phyloP scores from a whole-genome alignment of 139 green algal species.

The Chlamydomonas sp. region DNA sequence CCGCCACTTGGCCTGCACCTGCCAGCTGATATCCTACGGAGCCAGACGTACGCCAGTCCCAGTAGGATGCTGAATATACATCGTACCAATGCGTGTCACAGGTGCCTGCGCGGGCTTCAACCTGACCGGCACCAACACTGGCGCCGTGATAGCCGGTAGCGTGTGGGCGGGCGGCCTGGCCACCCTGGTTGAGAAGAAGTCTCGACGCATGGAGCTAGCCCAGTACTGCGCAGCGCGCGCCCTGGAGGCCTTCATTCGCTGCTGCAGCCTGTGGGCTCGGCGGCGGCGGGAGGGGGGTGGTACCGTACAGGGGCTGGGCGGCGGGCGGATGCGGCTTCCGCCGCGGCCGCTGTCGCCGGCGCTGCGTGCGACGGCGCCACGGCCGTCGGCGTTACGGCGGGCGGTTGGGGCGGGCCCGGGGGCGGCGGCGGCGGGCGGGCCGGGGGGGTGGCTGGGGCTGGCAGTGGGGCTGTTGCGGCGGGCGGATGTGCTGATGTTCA shows the following conservation, averaged over 20 bases:
- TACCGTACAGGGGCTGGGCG: too few relatives aligned
- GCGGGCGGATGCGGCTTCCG: not conserved
- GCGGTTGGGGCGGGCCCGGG: not conserved
- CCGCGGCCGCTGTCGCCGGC: conserved; percentile 18
- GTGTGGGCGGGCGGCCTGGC: conserved; percentile 75
- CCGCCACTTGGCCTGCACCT: too few relatives aligned
- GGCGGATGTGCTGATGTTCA: conserved; percentile 88
- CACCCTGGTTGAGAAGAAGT: conserved; percentile 93
- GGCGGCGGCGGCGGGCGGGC: too few relatives aligned
- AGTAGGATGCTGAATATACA: too few relatives aligned
- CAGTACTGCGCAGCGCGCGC: conserved; percentile 77
- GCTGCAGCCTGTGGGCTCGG: conserved; percentile 57
- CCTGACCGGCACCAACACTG: conserved; percentile 52
- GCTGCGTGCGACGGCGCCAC: not conserved
- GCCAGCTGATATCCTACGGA: too few relatives aligned
- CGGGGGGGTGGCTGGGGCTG: not conserved
- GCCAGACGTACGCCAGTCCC: too few relatives aligned
- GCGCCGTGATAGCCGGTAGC: conserved; percentile 55
- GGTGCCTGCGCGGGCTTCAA: conserved; percentile 58
- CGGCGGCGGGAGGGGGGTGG: not conserved
- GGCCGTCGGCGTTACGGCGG: not conserved
- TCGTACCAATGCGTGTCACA: not conserved
- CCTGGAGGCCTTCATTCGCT: conserved; percentile 80
- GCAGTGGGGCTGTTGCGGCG: conserved; percentile 45
- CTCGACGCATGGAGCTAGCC: conserved; percentile 93